Evolutionary conservation across 148 eudicot species (phyloP).

Genomic region (Polygonum aviculare): DNA sequence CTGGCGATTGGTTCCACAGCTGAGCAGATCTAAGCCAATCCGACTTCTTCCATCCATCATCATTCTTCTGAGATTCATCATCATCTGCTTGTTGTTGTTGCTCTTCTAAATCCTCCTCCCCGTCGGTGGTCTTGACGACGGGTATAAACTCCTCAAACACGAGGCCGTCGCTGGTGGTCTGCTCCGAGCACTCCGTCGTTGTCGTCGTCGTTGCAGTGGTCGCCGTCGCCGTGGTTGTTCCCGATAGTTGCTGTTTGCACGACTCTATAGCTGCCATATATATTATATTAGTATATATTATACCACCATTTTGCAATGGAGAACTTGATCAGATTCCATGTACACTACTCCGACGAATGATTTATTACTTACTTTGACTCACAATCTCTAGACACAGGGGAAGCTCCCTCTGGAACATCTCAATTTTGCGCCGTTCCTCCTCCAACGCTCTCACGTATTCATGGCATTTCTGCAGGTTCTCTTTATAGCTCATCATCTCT

Average conservation of each 20-base stretch:
- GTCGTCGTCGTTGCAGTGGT: conserved; percentile 29
- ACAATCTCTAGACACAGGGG: conserved; percentile 91
- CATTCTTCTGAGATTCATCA: neutral
- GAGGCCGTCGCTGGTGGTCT: conserved; percentile 42
- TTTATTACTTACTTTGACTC: conserved; percentile 86
- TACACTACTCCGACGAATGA: too few relatives aligned
- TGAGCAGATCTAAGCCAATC: conserved; percentile 78
- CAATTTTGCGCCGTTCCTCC: conserved; percentile 60
- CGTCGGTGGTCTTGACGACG: conserved; percentile 22
- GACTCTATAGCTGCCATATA: conserved; percentile 57
- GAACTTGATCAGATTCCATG: too few relatives aligned
- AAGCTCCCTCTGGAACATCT: conserved; percentile 77
- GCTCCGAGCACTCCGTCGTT: conserved; percentile 45
- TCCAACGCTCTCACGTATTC: conserved; percentile 63
- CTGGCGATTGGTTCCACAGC: conserved; percentile 59
- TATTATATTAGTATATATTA: neutral
- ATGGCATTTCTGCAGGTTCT: conserved; percentile 51
- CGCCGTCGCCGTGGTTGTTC: conserved; percentile 24
- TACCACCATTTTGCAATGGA: neutral
- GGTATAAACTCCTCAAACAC: conserved; percentile 59
- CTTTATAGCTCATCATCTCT: conserved; percentile 20
- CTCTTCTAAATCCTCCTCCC: conserved; percentile 16
- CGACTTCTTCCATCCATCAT: conserved; percentile 26
- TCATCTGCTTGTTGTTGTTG: neutral
- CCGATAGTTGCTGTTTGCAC: conserved; percentile 61